Conservation (phyloP, 352 stramenopile species). For the Phytophthora nicotianae region DNA sequence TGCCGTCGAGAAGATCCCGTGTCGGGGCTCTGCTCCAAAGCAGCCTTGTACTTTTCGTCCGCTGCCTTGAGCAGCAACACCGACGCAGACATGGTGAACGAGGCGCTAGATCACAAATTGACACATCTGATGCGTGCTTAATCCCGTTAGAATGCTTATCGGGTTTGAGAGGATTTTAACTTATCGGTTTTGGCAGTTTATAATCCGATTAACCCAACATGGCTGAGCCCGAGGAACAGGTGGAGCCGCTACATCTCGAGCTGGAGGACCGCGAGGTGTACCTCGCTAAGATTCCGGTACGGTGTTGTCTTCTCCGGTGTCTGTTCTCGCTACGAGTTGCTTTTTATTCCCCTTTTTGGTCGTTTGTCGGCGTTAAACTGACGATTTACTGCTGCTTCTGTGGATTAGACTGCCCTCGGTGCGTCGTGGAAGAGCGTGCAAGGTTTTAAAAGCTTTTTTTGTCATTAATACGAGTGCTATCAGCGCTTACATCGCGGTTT, state of each 20-base stretch:
- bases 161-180: not conserved
- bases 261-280: slow-evolving; percentile 89
- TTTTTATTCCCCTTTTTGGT: not conserved
- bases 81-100: slow-evolving; percentile 13
- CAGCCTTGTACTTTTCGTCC: slow-evolving; percentile 59
- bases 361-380: slow-evolving; percentile 7
- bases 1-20: not conserved
- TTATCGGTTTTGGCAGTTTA: slow-evolving; percentile 4
- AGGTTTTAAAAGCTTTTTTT: slow-evolving; percentile 41
- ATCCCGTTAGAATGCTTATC: not conserved
- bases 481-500: no score
- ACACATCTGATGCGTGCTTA: slow-evolving; percentile 11
- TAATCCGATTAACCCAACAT: slow-evolving; percentile 36
- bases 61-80: slow-evolving; percentile 75
- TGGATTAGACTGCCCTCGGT: slow-evolving; percentile 64
- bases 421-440: slow-evolving; percentile 85
- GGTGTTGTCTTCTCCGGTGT: slow-evolving; percentile 10
- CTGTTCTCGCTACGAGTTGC: slow-evolving; percentile 1
- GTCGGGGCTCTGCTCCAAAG: slow-evolving; percentile 32
- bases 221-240: slow-evolving; percentile 88
- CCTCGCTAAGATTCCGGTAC: slow-evolving; percentile 85
- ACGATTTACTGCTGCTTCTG: slow-evolving; percentile 7
- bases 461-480: not conserved
- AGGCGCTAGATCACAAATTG: slow-evolving; percentile 2
- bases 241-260: slow-evolving; percentile 89